Conservation (phyloP, 345 rosid genomes). For the Aquilaria malaccensis region DNA sequence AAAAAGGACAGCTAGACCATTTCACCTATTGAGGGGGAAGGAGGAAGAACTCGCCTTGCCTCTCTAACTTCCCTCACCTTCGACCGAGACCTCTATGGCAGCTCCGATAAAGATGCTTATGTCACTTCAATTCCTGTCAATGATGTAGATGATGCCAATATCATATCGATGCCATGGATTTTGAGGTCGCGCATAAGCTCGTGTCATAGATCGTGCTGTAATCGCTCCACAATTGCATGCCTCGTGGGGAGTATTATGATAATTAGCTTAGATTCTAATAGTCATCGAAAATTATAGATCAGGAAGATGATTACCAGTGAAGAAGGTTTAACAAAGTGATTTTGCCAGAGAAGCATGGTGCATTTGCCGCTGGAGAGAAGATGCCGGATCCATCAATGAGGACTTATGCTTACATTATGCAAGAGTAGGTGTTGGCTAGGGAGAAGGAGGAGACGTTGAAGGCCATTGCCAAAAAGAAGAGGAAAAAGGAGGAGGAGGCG, state of each 20-base stretch:
- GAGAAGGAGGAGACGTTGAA: conserved; percentile 54
- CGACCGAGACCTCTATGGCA: conserved; percentile 82
- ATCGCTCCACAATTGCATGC: conserved; percentile 65
- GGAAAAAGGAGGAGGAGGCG: conserved; percentile 73
- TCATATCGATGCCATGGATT: conserved; percentile 38
- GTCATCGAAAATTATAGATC: conserved; percentile 67
- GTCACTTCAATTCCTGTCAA: conserved; percentile 68
- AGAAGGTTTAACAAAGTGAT: conserved; percentile 73
- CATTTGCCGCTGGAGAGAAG: conserved; percentile 85
- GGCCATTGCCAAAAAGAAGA: conserved; percentile 54
- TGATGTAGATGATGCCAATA: conserved; percentile 68
- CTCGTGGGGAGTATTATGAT: conserved; percentile 50
- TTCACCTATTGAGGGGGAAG: conserved; percentile 18
- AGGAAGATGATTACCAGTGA: conserved; percentile 86
- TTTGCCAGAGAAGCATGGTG: conserved; percentile 88
- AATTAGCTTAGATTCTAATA: conserved; percentile 43
- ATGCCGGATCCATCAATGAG: conserved; percentile 79
- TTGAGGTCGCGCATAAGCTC: conserved; percentile 65
- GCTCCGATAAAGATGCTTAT: conserved; percentile 54
- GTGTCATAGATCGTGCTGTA: conserved; percentile 90
- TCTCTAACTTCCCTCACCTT: conserved; percentile 61
- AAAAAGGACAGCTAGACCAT: no score
- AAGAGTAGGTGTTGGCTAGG: conserved; percentile 62
- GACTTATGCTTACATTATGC: conserved; percentile 79
- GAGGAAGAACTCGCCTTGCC: conserved; percentile 58